These are phyloP conservation scores for Fraxinus pennsylvanica DNA, from an alignment of 257 asterid genomes.

Conservation along the genomic window DNA sequence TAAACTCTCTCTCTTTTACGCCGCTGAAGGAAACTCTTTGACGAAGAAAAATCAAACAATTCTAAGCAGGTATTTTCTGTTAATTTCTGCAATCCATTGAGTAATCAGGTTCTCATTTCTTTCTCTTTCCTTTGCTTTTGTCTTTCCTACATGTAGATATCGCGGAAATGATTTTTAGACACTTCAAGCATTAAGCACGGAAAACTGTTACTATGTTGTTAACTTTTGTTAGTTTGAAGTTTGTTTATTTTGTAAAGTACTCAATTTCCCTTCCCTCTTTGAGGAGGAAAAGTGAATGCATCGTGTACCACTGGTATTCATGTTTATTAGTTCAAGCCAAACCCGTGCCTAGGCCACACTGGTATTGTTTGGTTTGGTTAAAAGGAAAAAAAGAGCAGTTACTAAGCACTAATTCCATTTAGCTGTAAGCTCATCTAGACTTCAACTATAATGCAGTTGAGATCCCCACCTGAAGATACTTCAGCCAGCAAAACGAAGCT, in stretches of 20 bases:
- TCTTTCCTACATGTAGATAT: not conserved
- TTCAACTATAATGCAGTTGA: constrained; percentile 35
- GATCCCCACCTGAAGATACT: constrained; percentile 36
- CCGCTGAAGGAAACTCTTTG: constrained; percentile 58
- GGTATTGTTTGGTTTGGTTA: too few relatives aligned
- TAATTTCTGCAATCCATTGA: not conserved
- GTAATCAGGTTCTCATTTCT: not conserved
- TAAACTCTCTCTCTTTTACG: constrained; percentile 6
- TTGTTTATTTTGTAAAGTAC: not conserved
- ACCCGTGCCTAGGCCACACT: not conserved
- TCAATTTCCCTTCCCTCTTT: not conserved
- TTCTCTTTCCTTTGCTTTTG: not conserved
- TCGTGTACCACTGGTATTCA: not conserved
- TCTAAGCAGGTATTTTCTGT: constrained; percentile 50
- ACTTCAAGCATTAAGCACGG: too few relatives aligned
- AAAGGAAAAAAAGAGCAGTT: not conserved
- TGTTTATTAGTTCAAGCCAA: not conserved
- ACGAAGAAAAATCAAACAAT: constrained; percentile 34
- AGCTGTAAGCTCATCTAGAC: constrained; percentile 2
- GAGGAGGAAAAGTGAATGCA: not conserved
- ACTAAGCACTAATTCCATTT: not conserved
- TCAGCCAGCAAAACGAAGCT: constrained; percentile 40
- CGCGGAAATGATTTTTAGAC: not conserved
- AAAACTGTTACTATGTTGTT: not conserved
- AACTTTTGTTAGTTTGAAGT: not conserved